These are phyloP conservation scores for Cruciata laevipes DNA, from an alignment of 257 asterid species.

Conservation along the genomic window DNA sequence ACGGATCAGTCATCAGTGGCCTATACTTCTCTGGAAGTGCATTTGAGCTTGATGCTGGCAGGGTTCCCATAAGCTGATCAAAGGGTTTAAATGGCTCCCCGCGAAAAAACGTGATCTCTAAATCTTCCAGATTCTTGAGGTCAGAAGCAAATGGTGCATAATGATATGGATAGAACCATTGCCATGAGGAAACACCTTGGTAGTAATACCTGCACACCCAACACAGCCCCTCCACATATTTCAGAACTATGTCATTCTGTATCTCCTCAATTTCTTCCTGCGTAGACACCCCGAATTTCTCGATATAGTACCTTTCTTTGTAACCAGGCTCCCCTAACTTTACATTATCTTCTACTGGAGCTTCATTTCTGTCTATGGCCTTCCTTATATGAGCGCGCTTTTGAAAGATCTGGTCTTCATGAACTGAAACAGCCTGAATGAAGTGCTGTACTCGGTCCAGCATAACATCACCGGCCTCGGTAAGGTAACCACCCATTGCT, in stretches of 20 bases:
- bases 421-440: conserved; percentile 75
- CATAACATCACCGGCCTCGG: conserved; percentile 95
- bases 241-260: conserved; percentile 65
- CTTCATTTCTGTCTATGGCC: conserved; percentile 81
- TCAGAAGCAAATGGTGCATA: conserved; percentile 99
- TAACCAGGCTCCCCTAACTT: conserved; percentile 95
- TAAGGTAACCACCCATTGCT: conserved; percentile 95
- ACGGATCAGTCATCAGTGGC: conserved; percentile 77
- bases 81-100: conserved; percentile 95
- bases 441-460: conserved; percentile 81
- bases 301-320: conserved; percentile 84
- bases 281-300: conserved; percentile 63
- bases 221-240: conserved; percentile 90
- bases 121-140: conserved; percentile 63
- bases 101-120: conserved; percentile 76
- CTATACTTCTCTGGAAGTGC: conserved; percentile 82
- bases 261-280: conserved; percentile 57
- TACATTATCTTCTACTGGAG: conserved; percentile 69
- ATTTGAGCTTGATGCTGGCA: conserved; percentile 89
- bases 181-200: conserved; percentile 99
- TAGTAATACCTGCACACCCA: conserved; percentile 98
- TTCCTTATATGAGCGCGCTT: conserved; percentile 80
- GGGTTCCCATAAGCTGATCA: conserved; percentile 94
- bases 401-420: conserved; percentile 80
- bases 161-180: conserved; percentile 94